These are phyloP conservation scores for Marchantia paleacea DNA, from an alignment of 225 moss, liverwort and hornwort species.

Conservation along the genomic window DNA sequence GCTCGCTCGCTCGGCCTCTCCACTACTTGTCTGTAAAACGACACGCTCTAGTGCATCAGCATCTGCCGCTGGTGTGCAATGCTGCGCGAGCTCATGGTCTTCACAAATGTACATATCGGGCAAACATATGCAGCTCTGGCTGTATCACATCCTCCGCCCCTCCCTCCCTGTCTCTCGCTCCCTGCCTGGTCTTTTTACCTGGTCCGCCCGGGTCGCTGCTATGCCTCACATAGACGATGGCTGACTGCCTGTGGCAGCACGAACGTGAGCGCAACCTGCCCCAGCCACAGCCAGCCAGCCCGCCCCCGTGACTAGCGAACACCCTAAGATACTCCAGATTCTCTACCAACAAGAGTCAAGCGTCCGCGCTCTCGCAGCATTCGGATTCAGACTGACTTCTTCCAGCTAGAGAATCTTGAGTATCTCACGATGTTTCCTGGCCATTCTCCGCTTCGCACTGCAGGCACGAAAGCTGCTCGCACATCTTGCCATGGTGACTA, in stretches of 20 bases:
- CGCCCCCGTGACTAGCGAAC: slow-evolving; percentile 13
- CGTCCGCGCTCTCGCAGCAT: neutral
- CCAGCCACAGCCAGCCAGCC: neutral
- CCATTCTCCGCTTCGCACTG: neutral
- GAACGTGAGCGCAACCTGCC: neutral
- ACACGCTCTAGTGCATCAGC: too few relatives aligned
- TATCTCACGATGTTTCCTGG: slow-evolving; percentile 24
- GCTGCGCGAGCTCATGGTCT: neutral
- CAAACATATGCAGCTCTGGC: neutral
- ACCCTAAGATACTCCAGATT: slow-evolving; percentile 30
- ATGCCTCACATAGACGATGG: neutral
- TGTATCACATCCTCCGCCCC: neutral
- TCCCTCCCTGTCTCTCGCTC: neutral
- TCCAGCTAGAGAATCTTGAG: slow-evolving; percentile 5
- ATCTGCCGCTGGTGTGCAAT: too few relatives aligned
- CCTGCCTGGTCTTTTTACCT: neutral
- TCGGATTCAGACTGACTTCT: neutral
- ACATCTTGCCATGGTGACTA: neutral
- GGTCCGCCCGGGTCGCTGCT: neutral
- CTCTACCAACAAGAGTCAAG: neutral
- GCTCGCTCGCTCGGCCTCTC: neutral
- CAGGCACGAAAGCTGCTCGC: neutral
- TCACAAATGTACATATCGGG: neutral
- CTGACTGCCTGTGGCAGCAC: neutral
- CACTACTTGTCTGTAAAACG: neutral